These are phyloP conservation scores for Coemansia sp. DNA, from an alignment of 192 early-diverging fungal genomes.

Conservation along the genomic window DNA sequence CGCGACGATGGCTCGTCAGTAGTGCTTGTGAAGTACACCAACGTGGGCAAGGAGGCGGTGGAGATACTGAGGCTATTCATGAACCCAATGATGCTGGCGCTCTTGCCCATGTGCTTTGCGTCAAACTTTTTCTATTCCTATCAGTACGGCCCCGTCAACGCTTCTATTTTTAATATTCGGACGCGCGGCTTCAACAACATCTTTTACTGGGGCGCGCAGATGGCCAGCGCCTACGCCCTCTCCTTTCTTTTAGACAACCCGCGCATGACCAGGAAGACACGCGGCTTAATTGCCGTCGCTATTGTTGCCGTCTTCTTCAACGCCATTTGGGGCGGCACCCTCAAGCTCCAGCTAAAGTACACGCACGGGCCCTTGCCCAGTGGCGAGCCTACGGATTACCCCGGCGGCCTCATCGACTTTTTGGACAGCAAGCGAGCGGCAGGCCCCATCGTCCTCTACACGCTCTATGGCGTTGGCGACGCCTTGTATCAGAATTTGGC, in stretches of 20 bases:
- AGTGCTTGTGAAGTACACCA: slow-evolving; percentile 64
- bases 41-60: slow-evolving; percentile 57
- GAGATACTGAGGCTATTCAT: slow-evolving; percentile 61
- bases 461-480: slow-evolving; percentile 72
- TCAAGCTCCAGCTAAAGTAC: slow-evolving; percentile 62
- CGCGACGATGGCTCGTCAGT: no score
- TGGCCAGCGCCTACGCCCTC: slow-evolving; percentile 62
- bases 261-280: slow-evolving; percentile 55
- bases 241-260: slow-evolving; percentile 66
- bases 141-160: slow-evolving; percentile 68
- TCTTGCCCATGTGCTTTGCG: slow-evolving; percentile 68
- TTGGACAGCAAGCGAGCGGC: slow-evolving; percentile 50
- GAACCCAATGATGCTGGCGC: slow-evolving; percentile 64
- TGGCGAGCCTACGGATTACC: slow-evolving; percentile 21
- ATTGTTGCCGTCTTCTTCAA: slow-evolving; percentile 50
- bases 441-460: slow-evolving; percentile 65
- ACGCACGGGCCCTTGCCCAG: slow-evolving; percentile 28
- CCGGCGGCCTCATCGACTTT: slow-evolving; percentile 48
- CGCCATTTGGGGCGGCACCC: slow-evolving; percentile 61
- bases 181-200: slow-evolving; percentile 73
- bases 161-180: slow-evolving; percentile 67
- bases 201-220: slow-evolving; percentile 75
- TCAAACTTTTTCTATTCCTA: slow-evolving; percentile 83
- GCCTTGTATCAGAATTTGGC: slow-evolving; percentile 73
- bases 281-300: slow-evolving; percentile 59